phyloP scores from a whole-genome alignment of 2,329 filamentous ascomycete species.

The Talaromyces sp. region DNA sequence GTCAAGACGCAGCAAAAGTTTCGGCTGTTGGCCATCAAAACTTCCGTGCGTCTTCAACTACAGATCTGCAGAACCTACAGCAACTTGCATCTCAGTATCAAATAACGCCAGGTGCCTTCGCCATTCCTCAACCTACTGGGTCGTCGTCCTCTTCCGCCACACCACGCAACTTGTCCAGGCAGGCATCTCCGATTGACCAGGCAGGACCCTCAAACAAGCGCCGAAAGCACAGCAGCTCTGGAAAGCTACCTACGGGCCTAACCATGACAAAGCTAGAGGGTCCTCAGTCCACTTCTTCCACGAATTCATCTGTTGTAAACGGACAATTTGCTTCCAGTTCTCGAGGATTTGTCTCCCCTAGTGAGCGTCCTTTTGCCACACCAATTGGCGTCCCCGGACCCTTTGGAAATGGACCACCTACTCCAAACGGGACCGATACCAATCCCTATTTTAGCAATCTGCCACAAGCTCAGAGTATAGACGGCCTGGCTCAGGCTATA shows the following conservation, averaged over 20 bases:
- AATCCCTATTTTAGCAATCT: constrained; percentile 52
- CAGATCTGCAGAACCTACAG: constrained; percentile 57
- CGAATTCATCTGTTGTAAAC: constrained; percentile 34
- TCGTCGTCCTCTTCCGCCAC: constrained; percentile 45
- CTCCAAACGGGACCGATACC: constrained; percentile 60
- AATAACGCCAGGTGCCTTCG: constrained; percentile 33
- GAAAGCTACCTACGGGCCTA: constrained; percentile 65
- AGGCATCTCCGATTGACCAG: constrained; percentile 63
- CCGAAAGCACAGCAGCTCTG: constrained; percentile 67
- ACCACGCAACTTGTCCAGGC: constrained; percentile 62
- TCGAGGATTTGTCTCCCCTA: constrained; percentile 29
- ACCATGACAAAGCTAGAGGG: constrained; percentile 79
- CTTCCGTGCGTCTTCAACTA: constrained; percentile 55
- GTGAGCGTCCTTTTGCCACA: constrained; percentile 44
- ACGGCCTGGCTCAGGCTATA: constrained; percentile 59
- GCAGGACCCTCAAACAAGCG: constrained; percentile 68
- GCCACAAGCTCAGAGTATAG: constrained; percentile 58
- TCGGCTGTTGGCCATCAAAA: constrained; percentile 30
- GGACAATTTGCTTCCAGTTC: constrained; percentile 35
- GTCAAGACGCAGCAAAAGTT: constrained; percentile 24
- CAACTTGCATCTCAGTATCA: constrained; percentile 42
- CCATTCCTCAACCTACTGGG: constrained; percentile 32
- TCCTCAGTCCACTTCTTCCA: constrained; percentile 28
- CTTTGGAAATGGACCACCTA: constrained; percentile 58
- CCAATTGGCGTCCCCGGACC: constrained; percentile 37